Evolutionary conservation across 306 rosid species (phyloP), one percentile per base, ranked within the genome.

Genomic region (Cicer arietinum): DNA sequence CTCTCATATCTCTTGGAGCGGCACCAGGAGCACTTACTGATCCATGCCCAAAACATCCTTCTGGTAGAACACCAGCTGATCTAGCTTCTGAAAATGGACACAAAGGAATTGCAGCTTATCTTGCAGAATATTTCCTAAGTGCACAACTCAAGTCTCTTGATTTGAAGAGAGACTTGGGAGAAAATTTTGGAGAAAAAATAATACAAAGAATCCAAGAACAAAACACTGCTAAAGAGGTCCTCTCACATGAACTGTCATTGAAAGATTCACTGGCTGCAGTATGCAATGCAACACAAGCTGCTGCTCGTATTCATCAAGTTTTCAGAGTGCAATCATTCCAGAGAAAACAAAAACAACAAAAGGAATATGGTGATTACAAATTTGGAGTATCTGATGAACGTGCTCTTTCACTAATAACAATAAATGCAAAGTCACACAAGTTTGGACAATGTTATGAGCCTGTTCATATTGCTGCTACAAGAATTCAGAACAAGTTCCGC

Each of bases 81-180:
- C 86, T 93, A 73, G 97, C 98, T 41, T 91, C 90, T 60, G 84
- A 74, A 39, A 85, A 82, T 62, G 97, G 96, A 65, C 97, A 91
- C 85, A 91, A 93, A 80, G 98, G 98, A 78, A 91, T 93, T 72
- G 91, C 97, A 57, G 98, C 96, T 68, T 91, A 86, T 88, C 97
- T 93, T 74, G 92, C 96, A 51, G 96, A 91, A 63, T 79, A 86
- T 75, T 84, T 78, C 40, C 73, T 91, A 62, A 85, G 85, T 71
- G 82, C 86, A 16, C 96, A 88, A 45, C 90, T 93, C 20, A 17
- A 48, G 73, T 84, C 84, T 74, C 84, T 93, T 79, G 80, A 85
- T 73, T 71, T 93, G 79, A 89, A 88, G 63, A 48, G 45, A 84
- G 82, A 85, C n/a, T 57, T 46, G 30, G 80, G 84, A 69, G 86